These are phyloP conservation scores for Psilocybe subaeruginosa DNA, from an alignment of 768 basidiomycete genomes.

Conservation along the genomic window DNA sequence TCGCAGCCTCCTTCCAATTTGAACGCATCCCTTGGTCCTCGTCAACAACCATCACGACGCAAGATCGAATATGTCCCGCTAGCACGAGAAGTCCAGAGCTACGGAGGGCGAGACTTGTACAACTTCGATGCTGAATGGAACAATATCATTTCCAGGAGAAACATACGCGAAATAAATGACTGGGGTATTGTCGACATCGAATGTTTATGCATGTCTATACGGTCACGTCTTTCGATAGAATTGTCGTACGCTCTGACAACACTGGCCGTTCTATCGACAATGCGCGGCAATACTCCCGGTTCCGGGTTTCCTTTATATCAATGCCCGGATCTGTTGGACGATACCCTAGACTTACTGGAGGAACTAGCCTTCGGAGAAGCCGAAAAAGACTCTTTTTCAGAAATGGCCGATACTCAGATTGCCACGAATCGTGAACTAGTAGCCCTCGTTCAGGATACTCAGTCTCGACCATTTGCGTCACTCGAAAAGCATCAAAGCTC, in stretches of 20 bases:
- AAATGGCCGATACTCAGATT: slow-evolving; percentile 37
- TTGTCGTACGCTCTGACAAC: slow-evolving; percentile 90
- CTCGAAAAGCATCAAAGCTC: slow-evolving; percentile 51
- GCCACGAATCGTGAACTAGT: slow-evolving; percentile 70
- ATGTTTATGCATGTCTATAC: slow-evolving; percentile 89
- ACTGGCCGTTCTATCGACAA: slow-evolving; percentile 77
- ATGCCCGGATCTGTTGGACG: slow-evolving; percentile 82
- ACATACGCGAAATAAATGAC: slow-evolving; percentile 75
- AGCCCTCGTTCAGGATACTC: slow-evolving; percentile 57
- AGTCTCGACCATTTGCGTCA: slow-evolving; percentile 61
- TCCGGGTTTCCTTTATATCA: slow-evolving; percentile 77
- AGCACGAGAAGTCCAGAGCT: slow-evolving; percentile 71
- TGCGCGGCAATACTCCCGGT: slow-evolving; percentile 65
- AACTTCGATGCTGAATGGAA: slow-evolving; percentile 63
- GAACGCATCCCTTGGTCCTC: slow-evolving; percentile 37
- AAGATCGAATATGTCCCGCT: slow-evolving; percentile 91
- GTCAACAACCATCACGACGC: slow-evolving; percentile 61
- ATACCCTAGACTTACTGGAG: slow-evolving; percentile 84
- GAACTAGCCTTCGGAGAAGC: slow-evolving; percentile 71
- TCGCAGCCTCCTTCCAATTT: slow-evolving; percentile 32
- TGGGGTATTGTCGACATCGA: slow-evolving; percentile 93
- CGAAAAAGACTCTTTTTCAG: slow-evolving; percentile 31
- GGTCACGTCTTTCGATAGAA: slow-evolving; percentile 83
- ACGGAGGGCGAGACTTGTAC: slow-evolving; percentile 82
- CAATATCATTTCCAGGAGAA: slow-evolving; percentile 53